Percentiles rank a stretch among this genome's conserved stretches.
Conservation (phyloP, 2,329 filamentous ascomycete species). For the Aspergillus luchuensis region DNA sequence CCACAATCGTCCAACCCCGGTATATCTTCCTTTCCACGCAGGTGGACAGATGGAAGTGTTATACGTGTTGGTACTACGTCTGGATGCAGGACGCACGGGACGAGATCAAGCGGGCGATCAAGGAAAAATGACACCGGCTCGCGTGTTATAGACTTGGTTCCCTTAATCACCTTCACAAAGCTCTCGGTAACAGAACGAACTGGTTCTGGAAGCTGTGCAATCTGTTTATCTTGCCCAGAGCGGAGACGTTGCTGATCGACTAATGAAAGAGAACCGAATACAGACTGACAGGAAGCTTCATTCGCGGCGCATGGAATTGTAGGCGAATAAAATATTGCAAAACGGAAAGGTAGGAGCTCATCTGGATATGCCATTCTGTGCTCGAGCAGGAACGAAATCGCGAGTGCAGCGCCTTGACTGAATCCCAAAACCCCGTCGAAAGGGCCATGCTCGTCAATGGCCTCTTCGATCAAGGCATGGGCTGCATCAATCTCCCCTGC, state of each 20-base stretch:
- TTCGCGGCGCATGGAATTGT: conserved; percentile 5
- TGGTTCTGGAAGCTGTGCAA: conserved; percentile 6
- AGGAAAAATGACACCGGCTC: background rate
- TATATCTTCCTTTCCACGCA: conserved; percentile 10
- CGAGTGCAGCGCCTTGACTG: conserved; percentile 25
- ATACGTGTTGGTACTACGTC: conserved; percentile 6
- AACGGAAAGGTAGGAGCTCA: conserved; percentile 20
- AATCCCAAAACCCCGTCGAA: conserved; percentile 33
- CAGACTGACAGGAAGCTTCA: background rate
- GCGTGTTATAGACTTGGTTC: background rate
- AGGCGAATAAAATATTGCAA: conserved; percentile 25
- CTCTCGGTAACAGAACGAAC: background rate
- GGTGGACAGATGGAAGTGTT: conserved; percentile 16
- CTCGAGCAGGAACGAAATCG: conserved; percentile 20
- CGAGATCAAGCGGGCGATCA: conserved; percentile 1
- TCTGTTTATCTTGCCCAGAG: background rate
- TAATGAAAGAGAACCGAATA: conserved; percentile 4
- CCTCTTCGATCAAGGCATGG: conserved; percentile 16
- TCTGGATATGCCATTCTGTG: conserved; percentile 12
- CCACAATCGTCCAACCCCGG: background rate
- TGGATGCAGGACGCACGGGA: conserved; percentile 13
- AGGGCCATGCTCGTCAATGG: conserved; percentile 26
- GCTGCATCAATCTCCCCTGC: conserved; percentile 14
- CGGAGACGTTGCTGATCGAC: conserved; percentile 10
- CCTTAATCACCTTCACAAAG: background rate